Percentiles rank a stretch among this genome's conserved stretches.
Conservation (phyloP, 2,329 filamentous ascomycete genomes). For the Fusarium sterilihyphosum region DNA sequence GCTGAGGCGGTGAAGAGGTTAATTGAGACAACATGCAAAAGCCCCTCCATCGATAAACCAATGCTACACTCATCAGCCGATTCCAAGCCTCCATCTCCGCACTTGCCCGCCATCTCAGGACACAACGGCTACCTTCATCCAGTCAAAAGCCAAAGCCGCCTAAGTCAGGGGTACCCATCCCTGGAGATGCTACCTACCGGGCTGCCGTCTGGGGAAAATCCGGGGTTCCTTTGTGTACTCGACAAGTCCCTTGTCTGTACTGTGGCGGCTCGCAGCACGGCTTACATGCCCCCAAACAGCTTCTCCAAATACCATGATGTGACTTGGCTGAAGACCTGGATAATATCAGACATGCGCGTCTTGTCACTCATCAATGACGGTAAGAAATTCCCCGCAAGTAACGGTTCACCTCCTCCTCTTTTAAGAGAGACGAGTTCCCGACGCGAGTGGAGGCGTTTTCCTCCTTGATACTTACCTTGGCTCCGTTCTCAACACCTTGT, state of each 20-base stretch:
- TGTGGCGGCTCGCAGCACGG: background rate
- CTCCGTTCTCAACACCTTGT: conserved; percentile 1
- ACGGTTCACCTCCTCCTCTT: background rate
- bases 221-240: conserved; percentile 23
- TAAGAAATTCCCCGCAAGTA: conserved; percentile 27
- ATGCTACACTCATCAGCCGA: conserved; percentile 34
- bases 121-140: conserved; percentile 2
- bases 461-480: conserved; percentile 17
- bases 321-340: conserved; percentile 2
- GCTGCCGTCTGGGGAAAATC: conserved; percentile 32
- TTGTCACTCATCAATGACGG: conserved; percentile 32
- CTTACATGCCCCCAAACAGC: background rate
- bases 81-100: conserved; percentile 19
- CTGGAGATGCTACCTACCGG: background rate
- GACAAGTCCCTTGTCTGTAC: conserved; percentile 21
- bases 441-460: conserved; percentile 3
- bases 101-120: conserved; percentile 19
- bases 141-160: conserved; percentile 18
- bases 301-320: conserved; percentile 28
- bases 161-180: conserved; percentile 21
- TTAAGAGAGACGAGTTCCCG: conserved; percentile 18
- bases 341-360: background rate
- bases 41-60: background rate
- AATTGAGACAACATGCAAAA: conserved; percentile 1
- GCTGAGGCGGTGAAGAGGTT: conserved; percentile 4